Evolutionary conservation across 2,329 filamentous ascomycete species (phyloP), one percentile per base, ranked within the genome.

Genomic region (Ophiostoma australiae): DNA sequence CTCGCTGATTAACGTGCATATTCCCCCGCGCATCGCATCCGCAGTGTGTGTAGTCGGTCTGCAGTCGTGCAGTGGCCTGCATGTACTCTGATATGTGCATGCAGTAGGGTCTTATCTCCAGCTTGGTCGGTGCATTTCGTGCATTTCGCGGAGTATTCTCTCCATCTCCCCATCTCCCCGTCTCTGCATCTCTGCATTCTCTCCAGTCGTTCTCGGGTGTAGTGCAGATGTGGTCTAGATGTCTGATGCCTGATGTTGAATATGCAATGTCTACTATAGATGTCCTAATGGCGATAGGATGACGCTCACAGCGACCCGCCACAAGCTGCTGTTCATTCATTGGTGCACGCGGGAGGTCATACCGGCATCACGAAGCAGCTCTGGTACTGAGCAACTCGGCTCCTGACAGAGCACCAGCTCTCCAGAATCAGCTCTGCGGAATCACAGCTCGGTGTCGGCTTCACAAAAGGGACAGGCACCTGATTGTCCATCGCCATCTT

Each of bases 1-100:
- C 58, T 63, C 58, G 58, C 27, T 63, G 27, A 63, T 63, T 63
- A 63, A 15, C 58, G 27, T 33, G 58, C 58, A 63, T 17, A 17
- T 33, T 33, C 27, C 58, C n/a, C 58, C 27, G 55, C 39, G 39
- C 39, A 44, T 44, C 13, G 13, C 39, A 23, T 23, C n/a, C 10
- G n/a, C 48, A 58, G 52, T 31, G 58, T 33, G 23, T 63, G 58
- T 63, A 33, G 58, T 63, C 58, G 52, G 52, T 58, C 52, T 58
- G 23, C 44, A 48, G 7, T 58, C 23, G 52, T 33, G 58, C 58
- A 31, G 58, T 63, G 27, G 58, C 17, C 27, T 63, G 58, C 27
- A 17, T 63, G 13, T 15, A 15, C 6, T 23, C 52, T 58, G n/a
- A 11, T 33, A 7, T 13, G 17, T 58, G 23, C 23, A 58, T 58